Conservation (phyloP, 176 grass and related monocot species). For the Oryza brachyantha region DNA sequence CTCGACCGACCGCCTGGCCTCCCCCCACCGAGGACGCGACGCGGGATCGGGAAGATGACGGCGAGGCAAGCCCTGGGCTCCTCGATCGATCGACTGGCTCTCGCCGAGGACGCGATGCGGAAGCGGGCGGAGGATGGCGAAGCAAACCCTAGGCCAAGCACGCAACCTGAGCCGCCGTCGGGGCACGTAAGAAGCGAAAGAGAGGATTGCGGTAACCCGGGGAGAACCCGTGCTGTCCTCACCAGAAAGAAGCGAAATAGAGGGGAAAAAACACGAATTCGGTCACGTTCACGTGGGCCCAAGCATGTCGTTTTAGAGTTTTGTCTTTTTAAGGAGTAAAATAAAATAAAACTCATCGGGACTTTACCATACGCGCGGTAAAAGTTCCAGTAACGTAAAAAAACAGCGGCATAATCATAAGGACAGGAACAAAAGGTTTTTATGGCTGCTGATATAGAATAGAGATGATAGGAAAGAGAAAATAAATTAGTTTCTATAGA, state of each 20-base stretch:
- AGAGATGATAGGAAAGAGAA: too few relatives aligned
- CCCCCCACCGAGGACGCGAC: not conserved
- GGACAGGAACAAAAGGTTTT: too few relatives aligned
- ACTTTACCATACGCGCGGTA: too few relatives aligned
- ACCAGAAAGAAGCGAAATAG: not conserved
- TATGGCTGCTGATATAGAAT: too few relatives aligned
- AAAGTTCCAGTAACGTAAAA: too few relatives aligned
- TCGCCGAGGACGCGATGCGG: not conserved
- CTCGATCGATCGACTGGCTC: not conserved
- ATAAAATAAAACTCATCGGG: too few relatives aligned
- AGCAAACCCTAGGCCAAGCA: constrained; percentile 34
- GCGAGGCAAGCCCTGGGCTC: not conserved
- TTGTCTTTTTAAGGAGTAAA: too few relatives aligned
- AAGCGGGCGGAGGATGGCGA: not conserved
- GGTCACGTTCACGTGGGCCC: constrained; percentile 1
- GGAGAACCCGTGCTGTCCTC: not conserved
- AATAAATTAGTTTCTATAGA: too few relatives aligned
- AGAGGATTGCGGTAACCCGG: not conserved
- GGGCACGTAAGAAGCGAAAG: too few relatives aligned
- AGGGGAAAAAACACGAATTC: not conserved
- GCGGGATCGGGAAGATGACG: not conserved
- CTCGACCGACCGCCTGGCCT: not conserved
- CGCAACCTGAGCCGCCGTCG: constrained; percentile 34
- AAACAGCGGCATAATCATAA: too few relatives aligned
- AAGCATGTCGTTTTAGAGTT: not conserved